These are phyloP conservation scores for Colletotrichum tabaci DNA, from an alignment of 2,329 filamentous ascomycete species.

Conservation along the genomic window DNA sequence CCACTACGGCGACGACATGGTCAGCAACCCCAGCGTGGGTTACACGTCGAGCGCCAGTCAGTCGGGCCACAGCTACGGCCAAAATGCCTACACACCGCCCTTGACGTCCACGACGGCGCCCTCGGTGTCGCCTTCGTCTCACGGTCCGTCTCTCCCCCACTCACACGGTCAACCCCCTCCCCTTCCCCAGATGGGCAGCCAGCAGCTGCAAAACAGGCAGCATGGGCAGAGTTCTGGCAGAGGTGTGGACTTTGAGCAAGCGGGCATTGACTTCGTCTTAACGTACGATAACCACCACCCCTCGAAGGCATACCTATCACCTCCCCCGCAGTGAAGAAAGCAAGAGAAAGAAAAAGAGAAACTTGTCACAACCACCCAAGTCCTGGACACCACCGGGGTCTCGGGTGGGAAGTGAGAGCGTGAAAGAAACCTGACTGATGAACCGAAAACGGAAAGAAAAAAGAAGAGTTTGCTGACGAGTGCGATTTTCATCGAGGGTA, in stretches of 20 bases:
- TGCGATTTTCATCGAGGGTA: conserved; percentile 52
- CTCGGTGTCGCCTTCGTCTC: conserved; percentile 54
- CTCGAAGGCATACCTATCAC: conserved; percentile 77
- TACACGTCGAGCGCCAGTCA: conserved; percentile 71
- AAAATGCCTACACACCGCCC: conserved; percentile 64
- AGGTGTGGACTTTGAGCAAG: conserved; percentile 81
- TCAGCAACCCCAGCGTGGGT: conserved; percentile 62
- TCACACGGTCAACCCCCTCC: conserved; percentile 42
- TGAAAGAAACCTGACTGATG: conserved; percentile 4
- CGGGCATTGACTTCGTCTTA: conserved; percentile 91
- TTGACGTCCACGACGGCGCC: conserved; percentile 60
- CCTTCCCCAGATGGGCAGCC: conserved; percentile 47
- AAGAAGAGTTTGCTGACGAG: conserved; percentile 60
- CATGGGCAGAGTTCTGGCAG: conserved; percentile 50
- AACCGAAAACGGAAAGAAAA: conserved; percentile 41
- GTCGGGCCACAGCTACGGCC: conserved; percentile 71
- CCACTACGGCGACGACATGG: conserved; percentile 58
- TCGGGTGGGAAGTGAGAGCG: conserved; percentile 35
- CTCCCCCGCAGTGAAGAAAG: conserved; percentile 68
- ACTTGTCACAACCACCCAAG: conserved; percentile 31
- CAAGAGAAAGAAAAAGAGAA: conserved; percentile 31
- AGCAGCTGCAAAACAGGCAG: conserved; percentile 49
- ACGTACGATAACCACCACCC: conserved; percentile 78
- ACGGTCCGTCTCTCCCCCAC: conserved; percentile 43
- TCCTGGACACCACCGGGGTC: conserved; percentile 32